These are phyloP conservation scores for Mangifera indica DNA, from an alignment of 345 rosid species.

Conservation along the genomic window DNA sequence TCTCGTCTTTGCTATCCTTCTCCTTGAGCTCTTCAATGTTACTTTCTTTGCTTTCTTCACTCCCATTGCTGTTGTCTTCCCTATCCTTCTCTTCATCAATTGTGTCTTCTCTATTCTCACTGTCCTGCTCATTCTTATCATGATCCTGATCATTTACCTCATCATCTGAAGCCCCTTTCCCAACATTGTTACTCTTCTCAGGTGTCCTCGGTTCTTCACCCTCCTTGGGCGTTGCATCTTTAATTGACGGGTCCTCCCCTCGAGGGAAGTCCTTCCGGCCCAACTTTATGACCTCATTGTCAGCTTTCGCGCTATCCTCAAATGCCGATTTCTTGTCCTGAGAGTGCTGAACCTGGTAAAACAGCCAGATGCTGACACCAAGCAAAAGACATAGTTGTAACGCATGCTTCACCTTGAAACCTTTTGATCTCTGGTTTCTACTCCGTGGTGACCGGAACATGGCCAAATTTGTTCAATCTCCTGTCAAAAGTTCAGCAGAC, in stretches of 20 bases:
- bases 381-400: constrained; percentile 68
- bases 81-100: constrained; percentile 16
- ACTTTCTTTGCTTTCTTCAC: constrained; percentile 2
- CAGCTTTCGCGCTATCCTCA: constrained; percentile 32
- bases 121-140: constrained; percentile 32
- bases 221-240: constrained; percentile 39
- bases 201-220: constrained; percentile 42
- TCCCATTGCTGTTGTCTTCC: constrained; percentile 15
- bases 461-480: constrained; percentile 21
- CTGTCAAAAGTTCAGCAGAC: constrained; percentile 5
- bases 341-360: constrained; percentile 78
- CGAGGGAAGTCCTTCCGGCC: constrained; percentile 78
- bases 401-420: constrained; percentile 80
- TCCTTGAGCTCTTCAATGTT: constrained; percentile 16
- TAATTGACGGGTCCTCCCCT: constrained; percentile 31
- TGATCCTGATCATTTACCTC: constrained; percentile 25
- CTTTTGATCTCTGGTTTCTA: constrained; percentile 72
- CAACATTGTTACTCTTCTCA: constrained; percentile 32
- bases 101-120: constrained; percentile 20
- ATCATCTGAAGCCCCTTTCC: constrained; percentile 23
- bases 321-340: constrained; percentile 54
- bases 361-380: constrained; percentile 76
- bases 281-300: constrained; percentile 41
- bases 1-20: constrained; percentile 19
- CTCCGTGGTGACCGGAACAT: constrained; percentile 70